phyloP scores from a whole-genome alignment of 805 yeast genomes.

The Pichia manshurica region DNA sequence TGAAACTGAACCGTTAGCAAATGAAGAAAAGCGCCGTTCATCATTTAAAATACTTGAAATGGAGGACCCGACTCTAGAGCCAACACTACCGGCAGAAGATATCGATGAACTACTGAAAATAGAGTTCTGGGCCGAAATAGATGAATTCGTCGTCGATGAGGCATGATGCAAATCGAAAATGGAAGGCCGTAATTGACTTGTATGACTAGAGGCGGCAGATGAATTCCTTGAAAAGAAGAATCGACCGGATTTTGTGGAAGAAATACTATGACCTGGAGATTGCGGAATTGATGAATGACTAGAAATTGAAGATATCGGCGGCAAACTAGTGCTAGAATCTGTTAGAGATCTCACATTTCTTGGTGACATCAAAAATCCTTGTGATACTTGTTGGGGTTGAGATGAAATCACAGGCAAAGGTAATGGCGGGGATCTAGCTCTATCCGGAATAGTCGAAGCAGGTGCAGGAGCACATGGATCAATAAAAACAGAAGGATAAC shows the following conservation, averaged over 20 bases:
- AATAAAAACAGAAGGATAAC: conserved; percentile 43
- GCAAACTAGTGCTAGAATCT: background rate
- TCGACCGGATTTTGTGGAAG: conserved; percentile 1
- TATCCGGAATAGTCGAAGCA: background rate
- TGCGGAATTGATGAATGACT: conserved; percentile 5
- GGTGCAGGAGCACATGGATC: conserved; percentile 47
- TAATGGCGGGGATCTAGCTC: conserved; percentile 6
- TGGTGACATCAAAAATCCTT: background rate
- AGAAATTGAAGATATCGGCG: conserved; percentile 13
- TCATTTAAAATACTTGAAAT: conserved; percentile 24
- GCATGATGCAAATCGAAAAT: conserved; percentile 13
- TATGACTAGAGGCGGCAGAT: background rate
- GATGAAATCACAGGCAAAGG: conserved; percentile 1
- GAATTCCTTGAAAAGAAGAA: conserved; percentile 7
- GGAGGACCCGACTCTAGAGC: conserved; percentile 26
- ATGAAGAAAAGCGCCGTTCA: conserved; percentile 13
- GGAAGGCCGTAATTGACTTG: conserved; percentile 15
- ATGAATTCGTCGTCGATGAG: conserved; percentile 19
- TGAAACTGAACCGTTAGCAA: background rate
- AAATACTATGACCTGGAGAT: conserved; percentile 2
- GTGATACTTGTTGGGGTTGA: conserved; percentile 6
- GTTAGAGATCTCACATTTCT: conserved; percentile 1
- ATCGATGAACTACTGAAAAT: conserved; percentile 24
- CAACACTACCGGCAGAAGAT: conserved; percentile 15
- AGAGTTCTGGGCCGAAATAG: conserved; percentile 23